A percentile compares a stretch with the other conserved stretches of the same genome.
These are phyloP conservation scores for Rhodamnia argentea DNA, from an alignment of 345 rosid genomes.

Conservation along the genomic window DNA sequence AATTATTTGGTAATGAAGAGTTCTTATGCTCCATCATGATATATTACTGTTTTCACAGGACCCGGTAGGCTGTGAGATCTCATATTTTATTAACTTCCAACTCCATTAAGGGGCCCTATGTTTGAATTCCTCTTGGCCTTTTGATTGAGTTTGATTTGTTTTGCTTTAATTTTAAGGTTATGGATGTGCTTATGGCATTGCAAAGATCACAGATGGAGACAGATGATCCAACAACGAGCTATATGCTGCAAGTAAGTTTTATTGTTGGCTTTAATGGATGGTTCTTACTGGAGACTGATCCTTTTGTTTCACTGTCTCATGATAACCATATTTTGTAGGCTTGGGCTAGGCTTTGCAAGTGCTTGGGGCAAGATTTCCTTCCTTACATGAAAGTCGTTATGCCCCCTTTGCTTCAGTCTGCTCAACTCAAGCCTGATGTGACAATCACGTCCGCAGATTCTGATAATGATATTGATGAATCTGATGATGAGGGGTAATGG, in stretches of 20 bases:
- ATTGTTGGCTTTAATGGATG: background rate
- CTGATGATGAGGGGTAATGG: slow-evolving; percentile 92
- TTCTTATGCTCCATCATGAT: background rate
- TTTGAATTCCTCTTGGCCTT: background rate
- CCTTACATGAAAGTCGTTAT: slow-evolving; percentile 97
- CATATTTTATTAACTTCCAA: background rate
- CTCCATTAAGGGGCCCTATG: background rate
- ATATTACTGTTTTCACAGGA: background rate
- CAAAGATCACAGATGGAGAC: slow-evolving; percentile 98
- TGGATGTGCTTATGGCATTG: slow-evolving; percentile 98
- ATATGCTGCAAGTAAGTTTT: slow-evolving; percentile 82
- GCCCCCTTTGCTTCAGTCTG: slow-evolving; percentile 98
- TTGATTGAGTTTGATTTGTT: background rate
- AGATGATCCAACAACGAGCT: slow-evolving; percentile 97
- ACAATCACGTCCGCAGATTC: slow-evolving; percentile 97
- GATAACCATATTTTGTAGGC: slow-evolving; percentile 37
- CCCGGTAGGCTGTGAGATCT: background rate
- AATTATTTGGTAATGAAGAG: background rate
- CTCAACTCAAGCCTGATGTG: slow-evolving; percentile 98
- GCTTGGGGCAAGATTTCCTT: slow-evolving; percentile 96
- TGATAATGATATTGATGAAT: slow-evolving; percentile 81
- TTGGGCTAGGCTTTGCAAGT: slow-evolving; percentile 99
- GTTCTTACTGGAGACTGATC: background rate
- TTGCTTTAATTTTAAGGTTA: slow-evolving; percentile 42
- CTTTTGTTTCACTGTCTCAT: background rate